These are phyloP conservation scores for Narthecium ossifragum DNA, from an alignment of 106 monocot species.

Conservation along the genomic window DNA sequence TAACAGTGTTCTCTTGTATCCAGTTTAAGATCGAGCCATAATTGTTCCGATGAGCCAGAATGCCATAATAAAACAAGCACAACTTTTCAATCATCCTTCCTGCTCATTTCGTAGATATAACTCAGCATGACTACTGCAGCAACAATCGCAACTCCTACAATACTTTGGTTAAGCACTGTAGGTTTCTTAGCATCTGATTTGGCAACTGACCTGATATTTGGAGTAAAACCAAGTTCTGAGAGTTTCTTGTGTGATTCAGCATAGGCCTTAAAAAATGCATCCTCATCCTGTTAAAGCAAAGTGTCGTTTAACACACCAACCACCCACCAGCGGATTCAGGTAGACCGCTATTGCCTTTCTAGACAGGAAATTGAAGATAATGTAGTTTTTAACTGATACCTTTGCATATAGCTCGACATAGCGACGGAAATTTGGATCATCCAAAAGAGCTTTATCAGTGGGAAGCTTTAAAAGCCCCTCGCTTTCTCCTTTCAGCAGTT, in stretches of 20 bases:
- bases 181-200: conserved; percentile 18
- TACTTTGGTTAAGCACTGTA: conserved; percentile 31
- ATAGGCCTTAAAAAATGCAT: conserved; percentile 87
- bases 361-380: too few relatives aligned
- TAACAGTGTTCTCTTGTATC: too few relatives aligned
- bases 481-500: conserved; percentile 62
- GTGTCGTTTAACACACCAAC: too few relatives aligned
- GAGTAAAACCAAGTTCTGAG: conserved; percentile 86
- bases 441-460: conserved; percentile 72
- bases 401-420: conserved; percentile 92
- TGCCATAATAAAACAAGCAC: too few relatives aligned
- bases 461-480: conserved; percentile 91
- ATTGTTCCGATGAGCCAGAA: too few relatives aligned
- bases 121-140: conserved; percentile 40
- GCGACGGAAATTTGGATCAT: conserved; percentile 59
- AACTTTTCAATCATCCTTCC: conserved; percentile 34
- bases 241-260: conserved; percentile 96
- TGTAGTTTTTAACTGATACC: too few relatives aligned
- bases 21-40: too few relatives aligned
- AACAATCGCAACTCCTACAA: conserved; percentile 58
- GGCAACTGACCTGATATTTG: neutral
- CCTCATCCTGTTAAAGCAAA: conserved; percentile 84
- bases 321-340: too few relatives aligned
- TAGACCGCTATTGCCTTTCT: too few relatives aligned
- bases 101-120: conserved; percentile 46